These are phyloP conservation scores for Termitomyces sp. DNA, from an alignment of 768 basidiomycete genomes.

Conservation along the genomic window DNA sequence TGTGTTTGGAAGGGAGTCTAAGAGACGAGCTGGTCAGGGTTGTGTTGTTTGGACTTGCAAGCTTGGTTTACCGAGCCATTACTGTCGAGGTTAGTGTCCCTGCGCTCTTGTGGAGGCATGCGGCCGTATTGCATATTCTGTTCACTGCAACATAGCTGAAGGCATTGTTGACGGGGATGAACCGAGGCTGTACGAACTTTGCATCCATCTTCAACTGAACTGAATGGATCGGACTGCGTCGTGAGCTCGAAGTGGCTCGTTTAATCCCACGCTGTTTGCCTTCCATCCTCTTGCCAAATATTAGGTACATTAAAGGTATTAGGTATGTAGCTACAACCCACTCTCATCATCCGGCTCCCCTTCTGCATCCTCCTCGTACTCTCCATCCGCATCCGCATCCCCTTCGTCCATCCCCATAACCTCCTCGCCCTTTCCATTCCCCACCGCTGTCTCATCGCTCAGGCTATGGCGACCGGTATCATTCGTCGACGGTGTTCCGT, in stretches of 20 bases:
- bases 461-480: background rate
- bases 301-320: constrained; percentile 11
- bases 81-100: constrained; percentile 52
- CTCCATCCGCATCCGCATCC: constrained; percentile 28
- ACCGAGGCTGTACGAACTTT: constrained; percentile 32
- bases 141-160: constrained; percentile 37
- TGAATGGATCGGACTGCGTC: constrained; percentile 18
- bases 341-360: constrained; percentile 31
- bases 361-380: constrained; percentile 41
- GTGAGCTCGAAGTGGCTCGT: constrained; percentile 20
- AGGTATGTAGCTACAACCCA: constrained; percentile 15
- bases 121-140: constrained; percentile 57
- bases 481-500: background rate
- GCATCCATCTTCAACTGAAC: constrained; percentile 34
- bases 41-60: constrained; percentile 18
- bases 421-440: constrained; percentile 3
- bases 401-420: background rate
- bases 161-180: constrained; percentile 14
- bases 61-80: constrained; percentile 50
- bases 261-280: constrained; percentile 21
- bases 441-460: constrained; percentile 13
- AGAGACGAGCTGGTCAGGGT: constrained; percentile 22
- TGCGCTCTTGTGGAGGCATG: constrained; percentile 42
- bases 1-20: constrained; percentile 49
- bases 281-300: constrained; percentile 19